Conservation (phyloP, 495 filamentous ascomycete genomes). For the Clohesyomyces aquaticus region DNA sequence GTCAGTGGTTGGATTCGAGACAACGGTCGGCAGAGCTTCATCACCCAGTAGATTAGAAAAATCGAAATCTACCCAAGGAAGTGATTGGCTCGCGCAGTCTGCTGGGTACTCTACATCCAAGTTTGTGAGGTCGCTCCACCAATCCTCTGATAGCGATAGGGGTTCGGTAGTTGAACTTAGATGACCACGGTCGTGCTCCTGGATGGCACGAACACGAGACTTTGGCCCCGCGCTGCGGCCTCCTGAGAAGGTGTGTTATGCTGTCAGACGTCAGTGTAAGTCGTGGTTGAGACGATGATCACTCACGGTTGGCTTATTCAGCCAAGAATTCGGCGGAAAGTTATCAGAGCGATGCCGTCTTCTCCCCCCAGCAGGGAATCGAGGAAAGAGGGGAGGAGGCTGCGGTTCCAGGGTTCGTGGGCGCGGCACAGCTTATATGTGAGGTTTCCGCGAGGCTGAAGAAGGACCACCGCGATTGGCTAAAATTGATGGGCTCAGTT, state of each 20-base stretch:
- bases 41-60: neutral
- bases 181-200: neutral
- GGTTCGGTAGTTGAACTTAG: neutral
- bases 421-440: neutral
- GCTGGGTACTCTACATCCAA: neutral
- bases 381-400: too few species aligned
- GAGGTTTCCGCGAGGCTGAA: neutral
- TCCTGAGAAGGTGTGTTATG: too few species aligned
- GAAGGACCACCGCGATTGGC: neutral
- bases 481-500: neutral
- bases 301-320: too few species aligned
- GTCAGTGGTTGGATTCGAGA: neutral
- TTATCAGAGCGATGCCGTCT: too few species aligned
- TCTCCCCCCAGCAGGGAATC: too few species aligned
- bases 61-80: neutral
- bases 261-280: too few species aligned
- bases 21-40: neutral
- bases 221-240: too few species aligned
- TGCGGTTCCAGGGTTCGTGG: too few species aligned
- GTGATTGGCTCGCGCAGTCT: neutral
- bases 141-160: neutral
- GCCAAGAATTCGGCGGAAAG: too few species aligned
- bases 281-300: too few species aligned
- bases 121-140: neutral
- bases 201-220: neutral